These are phyloP conservation scores for Salix purpurea DNA, from an alignment of 345 rosid genomes.

Conservation along the genomic window DNA sequence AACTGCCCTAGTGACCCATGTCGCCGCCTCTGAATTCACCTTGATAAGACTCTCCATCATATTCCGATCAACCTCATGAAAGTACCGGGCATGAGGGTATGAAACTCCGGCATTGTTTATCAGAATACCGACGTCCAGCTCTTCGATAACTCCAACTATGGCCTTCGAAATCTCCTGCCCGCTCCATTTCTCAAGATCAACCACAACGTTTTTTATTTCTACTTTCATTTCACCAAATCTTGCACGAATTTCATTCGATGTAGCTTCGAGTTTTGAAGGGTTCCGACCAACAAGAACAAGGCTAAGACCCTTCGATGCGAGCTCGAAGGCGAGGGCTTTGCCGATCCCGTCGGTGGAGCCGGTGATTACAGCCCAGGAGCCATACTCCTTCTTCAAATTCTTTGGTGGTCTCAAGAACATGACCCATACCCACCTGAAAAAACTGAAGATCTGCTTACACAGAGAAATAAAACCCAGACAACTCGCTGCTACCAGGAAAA, in stretches of 20 bases:
- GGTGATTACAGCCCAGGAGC: conserved; percentile 46
- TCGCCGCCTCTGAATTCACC: conserved; percentile 37
- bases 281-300: conserved; percentile 37
- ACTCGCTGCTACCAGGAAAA: not conserved
- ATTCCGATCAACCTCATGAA: conserved; percentile 40
- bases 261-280: conserved; percentile 32
- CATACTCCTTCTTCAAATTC: conserved; percentile 29
- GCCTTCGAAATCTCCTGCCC: conserved; percentile 23
- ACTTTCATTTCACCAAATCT: not conserved
- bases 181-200: conserved; percentile 25
- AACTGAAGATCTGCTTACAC: conserved; percentile 6
- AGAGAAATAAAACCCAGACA: conserved; percentile 30
- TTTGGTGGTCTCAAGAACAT: conserved; percentile 41
- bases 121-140: conserved; percentile 40
- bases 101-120: conserved; percentile 40
- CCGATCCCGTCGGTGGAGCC: conserved; percentile 55
- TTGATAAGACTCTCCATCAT: conserved; percentile 29
- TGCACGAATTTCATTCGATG: conserved; percentile 11
- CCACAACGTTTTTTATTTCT: not conserved
- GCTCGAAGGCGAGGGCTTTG: conserved; percentile 37
- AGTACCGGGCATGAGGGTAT: conserved; percentile 24
- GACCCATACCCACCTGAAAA: conserved; percentile 31
- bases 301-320: conserved; percentile 42
- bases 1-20: conserved; percentile 37
- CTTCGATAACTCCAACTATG: conserved; percentile 19